Evolutionary conservation across 331 rosid genomes (phyloP).

Genomic region (Acacia concinna): DNA sequence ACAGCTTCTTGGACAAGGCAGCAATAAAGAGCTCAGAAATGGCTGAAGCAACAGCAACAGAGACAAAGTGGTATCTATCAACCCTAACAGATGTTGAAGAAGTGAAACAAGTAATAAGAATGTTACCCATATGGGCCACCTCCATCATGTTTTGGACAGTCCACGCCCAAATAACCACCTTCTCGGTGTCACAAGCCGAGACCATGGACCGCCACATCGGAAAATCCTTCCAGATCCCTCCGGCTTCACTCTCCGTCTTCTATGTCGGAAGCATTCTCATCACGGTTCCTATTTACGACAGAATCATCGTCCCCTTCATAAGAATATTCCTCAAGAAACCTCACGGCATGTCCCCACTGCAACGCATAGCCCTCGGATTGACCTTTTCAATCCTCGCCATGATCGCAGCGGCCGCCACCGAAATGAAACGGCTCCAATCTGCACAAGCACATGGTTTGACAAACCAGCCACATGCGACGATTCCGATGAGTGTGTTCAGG

Average conservation of each 20-base stretch:
- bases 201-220: conserved; percentile 83
- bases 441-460: conserved; percentile 40
- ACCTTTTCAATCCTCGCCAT: conserved; percentile 65
- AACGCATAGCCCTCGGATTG: conserved; percentile 77
- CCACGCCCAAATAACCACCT: conserved; percentile 91
- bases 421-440: conserved; percentile 49
- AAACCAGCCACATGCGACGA: conserved; percentile 29
- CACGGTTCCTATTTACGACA: conserved; percentile 70
- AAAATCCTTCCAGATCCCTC: conserved; percentile 66
- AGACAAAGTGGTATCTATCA: conserved; percentile 64
- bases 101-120: conserved; percentile 64
- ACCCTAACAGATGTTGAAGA: conserved; percentile 87
- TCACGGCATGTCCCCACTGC: conserved; percentile 77
- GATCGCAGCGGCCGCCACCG: conserved; percentile 75
- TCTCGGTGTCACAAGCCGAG: conserved; percentile 82
- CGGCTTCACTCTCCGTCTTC: conserved; percentile 73
- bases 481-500: conserved; percentile 78
- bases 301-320: conserved; percentile 51
- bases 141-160: conserved; percentile 86
- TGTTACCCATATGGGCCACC: conserved; percentile 93
- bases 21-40: conserved; percentile 58
- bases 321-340: conserved; percentile 55
- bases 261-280: conserved; percentile 76
- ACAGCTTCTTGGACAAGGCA: conserved; percentile 87
- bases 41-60: background rate